Evolutionary conservation across 768 basidiomycete species (phyloP).

Genomic region (Suillus fuscotomentosus): DNA sequence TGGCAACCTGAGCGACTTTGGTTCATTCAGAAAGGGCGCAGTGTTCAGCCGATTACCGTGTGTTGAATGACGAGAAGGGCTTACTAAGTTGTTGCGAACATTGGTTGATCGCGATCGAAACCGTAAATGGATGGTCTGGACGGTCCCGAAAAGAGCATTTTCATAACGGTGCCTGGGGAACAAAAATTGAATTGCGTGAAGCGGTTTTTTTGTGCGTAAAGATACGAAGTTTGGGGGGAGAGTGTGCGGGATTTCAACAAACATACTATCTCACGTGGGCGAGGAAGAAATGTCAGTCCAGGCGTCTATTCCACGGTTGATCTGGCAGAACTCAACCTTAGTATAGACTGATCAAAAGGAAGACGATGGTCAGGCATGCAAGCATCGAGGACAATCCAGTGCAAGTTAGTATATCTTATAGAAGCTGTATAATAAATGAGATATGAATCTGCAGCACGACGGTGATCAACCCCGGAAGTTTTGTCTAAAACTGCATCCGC

Average conservation of each 20-base stretch:
- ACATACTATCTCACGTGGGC: constrained; percentile 23
- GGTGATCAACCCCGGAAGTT: not conserved
- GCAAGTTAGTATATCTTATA: not conserved
- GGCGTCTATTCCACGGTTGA: constrained; percentile 11
- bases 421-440: not conserved
- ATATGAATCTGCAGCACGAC: not conserved
- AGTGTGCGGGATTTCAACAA: not conserved
- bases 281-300: constrained; percentile 11
- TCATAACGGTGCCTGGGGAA: constrained; percentile 25
- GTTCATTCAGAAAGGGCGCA: constrained; percentile 2
- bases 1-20: not conserved
- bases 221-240: not conserved
- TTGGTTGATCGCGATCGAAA: constrained; percentile 23
- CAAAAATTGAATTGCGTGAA: constrained; percentile 14
- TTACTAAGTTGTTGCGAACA: constrained; percentile 1
- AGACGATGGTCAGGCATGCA: not conserved
- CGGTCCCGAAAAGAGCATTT: constrained; percentile 32
- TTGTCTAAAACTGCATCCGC: not conserved
- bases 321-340: constrained; percentile 15
- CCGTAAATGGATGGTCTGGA: constrained; percentile 25
- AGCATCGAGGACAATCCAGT: constrained; percentile 4
- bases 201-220: constrained; percentile 10
- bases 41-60: constrained; percentile 26
- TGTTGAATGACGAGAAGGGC: constrained; percentile 22
- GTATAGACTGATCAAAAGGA: not conserved